These are phyloP conservation scores for Amanita fuliginea DNA, from an alignment of 768 basidiomycete genomes.

Conservation along the genomic window DNA sequence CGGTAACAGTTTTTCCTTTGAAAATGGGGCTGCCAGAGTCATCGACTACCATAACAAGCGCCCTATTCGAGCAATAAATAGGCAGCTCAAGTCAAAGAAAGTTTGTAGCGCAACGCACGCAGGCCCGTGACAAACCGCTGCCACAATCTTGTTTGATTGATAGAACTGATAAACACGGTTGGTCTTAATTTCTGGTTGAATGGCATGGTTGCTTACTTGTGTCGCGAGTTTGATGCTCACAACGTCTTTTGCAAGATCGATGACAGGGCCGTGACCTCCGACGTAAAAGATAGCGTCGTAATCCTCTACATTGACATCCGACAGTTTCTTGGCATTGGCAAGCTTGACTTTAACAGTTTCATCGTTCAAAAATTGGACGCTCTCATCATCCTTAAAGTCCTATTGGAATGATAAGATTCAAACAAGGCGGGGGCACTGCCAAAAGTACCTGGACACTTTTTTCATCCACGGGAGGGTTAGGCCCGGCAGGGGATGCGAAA, in stretches of 20 bases:
- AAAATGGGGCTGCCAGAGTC: slow-evolving; percentile 55
- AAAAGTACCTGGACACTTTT: slow-evolving; percentile 34
- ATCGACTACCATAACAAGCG: slow-evolving; percentile 46
- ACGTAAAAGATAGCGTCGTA: slow-evolving; percentile 73
- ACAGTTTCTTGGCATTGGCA: slow-evolving; percentile 45
- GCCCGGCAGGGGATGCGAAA: slow-evolving; percentile 50
- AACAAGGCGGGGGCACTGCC: not conserved
- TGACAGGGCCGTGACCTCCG: slow-evolving; percentile 70
- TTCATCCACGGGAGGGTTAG: slow-evolving; percentile 63
- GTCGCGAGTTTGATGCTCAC: slow-evolving; percentile 24
- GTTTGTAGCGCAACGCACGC: slow-evolving; percentile 29
- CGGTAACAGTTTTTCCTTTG: slow-evolving; percentile 43
- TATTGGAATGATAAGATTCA: slow-evolving; percentile 12
- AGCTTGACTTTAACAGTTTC: slow-evolving; percentile 39
- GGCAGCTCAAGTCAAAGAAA: slow-evolving; percentile 3
- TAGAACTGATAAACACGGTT: slow-evolving; percentile 45
- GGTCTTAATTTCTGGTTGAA: not conserved
- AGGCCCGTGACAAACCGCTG: slow-evolving; percentile 77
- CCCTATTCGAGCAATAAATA: slow-evolving; percentile 21
- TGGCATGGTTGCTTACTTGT: not conserved
- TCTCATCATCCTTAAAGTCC: slow-evolving; percentile 44
- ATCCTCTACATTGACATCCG: slow-evolving; percentile 44
- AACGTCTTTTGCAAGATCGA: slow-evolving; percentile 31
- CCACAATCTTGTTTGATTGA: slow-evolving; percentile 49
- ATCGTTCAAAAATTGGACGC: slow-evolving; percentile 50